phyloP scores from a whole-genome alignment of 2,329 filamentous ascomycete species.

The Stachybotrys chlorohalonatus region DNA sequence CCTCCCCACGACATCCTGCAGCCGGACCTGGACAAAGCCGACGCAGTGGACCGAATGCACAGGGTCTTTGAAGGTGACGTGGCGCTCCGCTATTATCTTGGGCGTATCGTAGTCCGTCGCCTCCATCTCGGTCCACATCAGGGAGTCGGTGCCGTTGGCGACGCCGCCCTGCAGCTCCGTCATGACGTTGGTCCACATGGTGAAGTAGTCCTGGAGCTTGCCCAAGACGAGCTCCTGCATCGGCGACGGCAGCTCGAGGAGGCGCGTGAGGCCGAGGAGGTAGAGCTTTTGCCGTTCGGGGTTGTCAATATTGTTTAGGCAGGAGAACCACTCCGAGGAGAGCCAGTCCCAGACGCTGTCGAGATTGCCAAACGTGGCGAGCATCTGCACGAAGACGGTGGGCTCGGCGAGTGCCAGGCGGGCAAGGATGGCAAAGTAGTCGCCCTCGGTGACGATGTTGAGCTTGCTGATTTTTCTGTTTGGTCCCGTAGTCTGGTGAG shows the following conservation, averaged over 20 bases:
- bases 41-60: constrained; percentile 58
- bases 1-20: constrained; percentile 48
- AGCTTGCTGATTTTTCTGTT: constrained; percentile 61
- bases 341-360: constrained; percentile 52
- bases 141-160: constrained; percentile 39
- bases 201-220: constrained; percentile 63
- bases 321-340: constrained; percentile 55
- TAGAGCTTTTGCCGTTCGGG: constrained; percentile 61
- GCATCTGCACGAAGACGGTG: constrained; percentile 51
- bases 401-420: constrained; percentile 70
- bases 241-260: constrained; percentile 55
- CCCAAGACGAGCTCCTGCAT: constrained; percentile 48
- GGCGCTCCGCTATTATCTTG: constrained; percentile 42
- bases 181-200: constrained; percentile 65
- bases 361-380: constrained; percentile 36
- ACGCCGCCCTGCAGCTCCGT: constrained; percentile 55
- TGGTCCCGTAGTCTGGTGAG: constrained; percentile 75
- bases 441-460: constrained; percentile 67
- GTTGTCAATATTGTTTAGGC: constrained; percentile 60
- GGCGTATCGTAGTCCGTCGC: constrained; percentile 46
- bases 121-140: constrained; percentile 36
- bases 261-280: constrained; percentile 60
- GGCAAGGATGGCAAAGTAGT: constrained; percentile 77
- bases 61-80: constrained; percentile 50
- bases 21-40: constrained; percentile 52